phyloP scores from a whole-genome alignment of 2,329 filamentous ascomycete genomes.

The Periconia sp. region DNA sequence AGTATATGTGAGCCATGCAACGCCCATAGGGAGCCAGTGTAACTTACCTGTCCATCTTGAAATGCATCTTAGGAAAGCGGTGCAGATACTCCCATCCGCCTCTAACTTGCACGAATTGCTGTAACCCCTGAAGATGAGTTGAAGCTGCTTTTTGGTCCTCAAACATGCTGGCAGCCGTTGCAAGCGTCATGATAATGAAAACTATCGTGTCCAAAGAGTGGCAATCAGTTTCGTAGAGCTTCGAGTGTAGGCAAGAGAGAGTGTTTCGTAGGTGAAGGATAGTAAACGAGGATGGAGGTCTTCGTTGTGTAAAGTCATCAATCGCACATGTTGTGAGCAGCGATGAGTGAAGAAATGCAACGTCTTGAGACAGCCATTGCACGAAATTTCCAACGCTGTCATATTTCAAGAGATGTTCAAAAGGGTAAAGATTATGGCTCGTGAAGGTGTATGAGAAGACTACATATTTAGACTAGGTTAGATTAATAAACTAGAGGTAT shows the following conservation, averaged over 20 bases:
- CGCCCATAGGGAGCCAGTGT: not conserved
- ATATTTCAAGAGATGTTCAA: slow-evolving; percentile 5
- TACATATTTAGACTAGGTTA: not conserved
- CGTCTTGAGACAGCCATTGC: not conserved
- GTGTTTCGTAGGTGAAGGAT: slow-evolving; percentile 2
- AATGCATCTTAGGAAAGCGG: slow-evolving; percentile 9
- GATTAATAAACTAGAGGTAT: not conserved
- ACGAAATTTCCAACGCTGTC: not conserved
- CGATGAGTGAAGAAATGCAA: not conserved
- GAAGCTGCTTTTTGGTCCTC: slow-evolving; percentile 3
- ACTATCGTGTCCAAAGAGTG: not conserved
- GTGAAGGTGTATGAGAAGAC: slow-evolving; percentile 2
- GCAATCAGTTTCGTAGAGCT: not conserved
- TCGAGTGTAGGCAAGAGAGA: not conserved
- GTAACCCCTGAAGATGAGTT: slow-evolving; percentile 9
- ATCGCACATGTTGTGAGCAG: slow-evolving; percentile 5
- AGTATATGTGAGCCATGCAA: not conserved
- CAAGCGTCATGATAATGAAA: slow-evolving; percentile 7
- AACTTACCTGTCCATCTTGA: slow-evolving; percentile 13
- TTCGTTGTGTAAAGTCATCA: slow-evolving; percentile 5
- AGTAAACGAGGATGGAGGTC: slow-evolving; percentile 1
- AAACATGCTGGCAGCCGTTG: slow-evolving; percentile 6
- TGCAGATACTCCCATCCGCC: slow-evolving; percentile 8
- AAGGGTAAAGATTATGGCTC: slow-evolving; percentile 1
- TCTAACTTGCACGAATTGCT: slow-evolving; percentile 2